Percentiles rank a stretch among this genome's conserved stretches.
These are phyloP conservation scores for Scheffersomyces titani DNA, from an alignment of 1,139 yeast species.

Conservation along the genomic window DNA sequence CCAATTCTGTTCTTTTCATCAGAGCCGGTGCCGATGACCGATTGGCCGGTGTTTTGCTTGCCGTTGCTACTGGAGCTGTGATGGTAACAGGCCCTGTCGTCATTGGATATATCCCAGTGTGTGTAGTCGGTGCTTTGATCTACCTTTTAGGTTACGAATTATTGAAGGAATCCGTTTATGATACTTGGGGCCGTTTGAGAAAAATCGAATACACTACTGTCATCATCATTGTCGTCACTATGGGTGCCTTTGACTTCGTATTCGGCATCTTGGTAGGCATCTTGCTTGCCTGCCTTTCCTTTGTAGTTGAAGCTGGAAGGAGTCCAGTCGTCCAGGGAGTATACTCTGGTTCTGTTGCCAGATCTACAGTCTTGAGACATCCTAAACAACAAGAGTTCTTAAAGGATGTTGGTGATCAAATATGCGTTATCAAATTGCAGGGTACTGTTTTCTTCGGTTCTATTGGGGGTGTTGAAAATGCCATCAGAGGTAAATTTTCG, in stretches of 20 bases:
- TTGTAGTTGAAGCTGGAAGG: constrained; percentile 87
- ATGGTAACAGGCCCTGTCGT: constrained; percentile 89
- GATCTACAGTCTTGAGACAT: constrained; percentile 91
- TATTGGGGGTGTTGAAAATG: constrained; percentile 83
- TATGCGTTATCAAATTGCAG: constrained; percentile 80
- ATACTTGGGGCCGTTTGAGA: constrained; percentile 77
- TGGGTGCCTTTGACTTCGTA: constrained; percentile 97
- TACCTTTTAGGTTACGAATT: constrained; percentile 89
- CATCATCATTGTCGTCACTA: constrained; percentile 77
- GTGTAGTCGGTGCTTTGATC: constrained; percentile 92
- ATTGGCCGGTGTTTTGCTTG: constrained; percentile 83
- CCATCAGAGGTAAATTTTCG: constrained; percentile 68
- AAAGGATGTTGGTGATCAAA: constrained; percentile 85
- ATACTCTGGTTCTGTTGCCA: constrained; percentile 84
- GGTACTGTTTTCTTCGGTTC: constrained; percentile 94
- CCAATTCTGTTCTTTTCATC: constrained; percentile 87
- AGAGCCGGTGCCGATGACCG: constrained; percentile 93
- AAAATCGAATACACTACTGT: constrained; percentile 83
- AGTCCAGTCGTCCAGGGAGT: constrained; percentile 80
- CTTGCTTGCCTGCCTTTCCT: constrained; percentile 85
- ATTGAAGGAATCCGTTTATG: constrained; percentile 80
- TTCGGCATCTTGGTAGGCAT: constrained; percentile 90
- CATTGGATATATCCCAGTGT: constrained; percentile 92
- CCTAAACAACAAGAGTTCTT: constrained; percentile 87
- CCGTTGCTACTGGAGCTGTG: constrained; percentile 74